Conservation (phyloP, 345 rosid species). For the Iberis pinnata region DNA sequence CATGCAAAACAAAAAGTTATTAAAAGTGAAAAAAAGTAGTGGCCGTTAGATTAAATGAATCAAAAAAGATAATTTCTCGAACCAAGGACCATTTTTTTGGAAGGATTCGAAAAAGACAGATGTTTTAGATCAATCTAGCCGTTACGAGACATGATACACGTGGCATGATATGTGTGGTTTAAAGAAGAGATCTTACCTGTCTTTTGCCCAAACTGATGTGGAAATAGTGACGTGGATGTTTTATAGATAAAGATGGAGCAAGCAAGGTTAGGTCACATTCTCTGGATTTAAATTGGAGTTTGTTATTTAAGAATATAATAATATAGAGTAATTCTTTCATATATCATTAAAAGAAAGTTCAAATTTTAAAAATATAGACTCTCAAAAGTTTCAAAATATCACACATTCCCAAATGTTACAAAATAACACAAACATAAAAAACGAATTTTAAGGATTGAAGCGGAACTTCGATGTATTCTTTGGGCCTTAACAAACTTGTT, state of each 20-base stretch:
- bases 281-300: no score
- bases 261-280: not conserved
- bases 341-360: no score
- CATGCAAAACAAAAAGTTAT: no score
- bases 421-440: no score
- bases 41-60: slow-evolving; percentile 12
- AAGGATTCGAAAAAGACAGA: slow-evolving; percentile 15
- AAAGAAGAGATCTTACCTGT: slow-evolving; percentile 22
- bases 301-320: no score
- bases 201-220: slow-evolving; percentile 29
- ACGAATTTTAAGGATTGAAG: no score
- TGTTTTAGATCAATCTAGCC: slow-evolving; percentile 29
- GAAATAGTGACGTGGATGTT: slow-evolving; percentile 26
- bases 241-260: slow-evolving; percentile 18
- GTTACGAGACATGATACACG: slow-evolving; percentile 24
- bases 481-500: no score
- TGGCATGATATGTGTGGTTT: slow-evolving; percentile 12
- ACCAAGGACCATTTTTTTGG: slow-evolving; percentile 11
- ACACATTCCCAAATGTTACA: no score
- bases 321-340: no score
- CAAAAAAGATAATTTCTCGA: not conserved
- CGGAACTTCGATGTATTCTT: no score
- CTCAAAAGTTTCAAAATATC: no score
- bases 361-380: no score
- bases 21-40: not conserved